Conservation (phyloP, 257 asterid genomes). For the Solanum medicagineum region DNA sequence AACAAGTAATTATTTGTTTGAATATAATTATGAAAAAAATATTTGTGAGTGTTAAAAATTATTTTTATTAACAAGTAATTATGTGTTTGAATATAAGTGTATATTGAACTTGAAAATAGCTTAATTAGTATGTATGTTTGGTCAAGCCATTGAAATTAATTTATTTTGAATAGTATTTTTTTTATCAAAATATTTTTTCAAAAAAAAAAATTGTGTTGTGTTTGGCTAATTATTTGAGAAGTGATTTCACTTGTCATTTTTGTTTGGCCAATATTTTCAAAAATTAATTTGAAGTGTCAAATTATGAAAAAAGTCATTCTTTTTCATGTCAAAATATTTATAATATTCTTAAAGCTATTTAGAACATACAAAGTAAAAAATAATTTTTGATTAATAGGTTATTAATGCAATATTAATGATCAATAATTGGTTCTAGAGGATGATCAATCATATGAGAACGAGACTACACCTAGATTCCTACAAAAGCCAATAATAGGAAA, state of each 20-base stretch:
- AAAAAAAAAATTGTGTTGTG: too few relatives aligned
- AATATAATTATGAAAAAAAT: too few relatives aligned
- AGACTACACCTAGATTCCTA: background rate
- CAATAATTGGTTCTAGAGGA: background rate
- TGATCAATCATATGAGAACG: background rate
- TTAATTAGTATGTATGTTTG: background rate
- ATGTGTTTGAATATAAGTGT: background rate
- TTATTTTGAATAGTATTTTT: background rate
- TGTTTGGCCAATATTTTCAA: background rate
- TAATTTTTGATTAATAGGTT: background rate
- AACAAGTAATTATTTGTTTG: background rate
- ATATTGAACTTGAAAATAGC: background rate
- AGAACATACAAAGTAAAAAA: background rate
- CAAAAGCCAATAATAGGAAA: background rate
- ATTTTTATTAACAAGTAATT: too few relatives aligned
- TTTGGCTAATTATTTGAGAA: too few relatives aligned
- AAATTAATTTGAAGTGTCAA: too few relatives aligned
- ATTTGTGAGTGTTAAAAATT: background rate
- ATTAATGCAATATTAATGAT: too few relatives aligned
- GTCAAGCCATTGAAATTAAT: background rate
- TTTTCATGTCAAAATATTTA: background rate
- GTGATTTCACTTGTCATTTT: background rate
- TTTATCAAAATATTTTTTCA: too few relatives aligned
- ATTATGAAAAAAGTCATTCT: too few relatives aligned
- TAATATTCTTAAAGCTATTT: background rate